These are phyloP conservation scores for Trichoderma atrobrunneum DNA, from an alignment of 2,329 filamentous ascomycete species.

Conservation along the genomic window DNA sequence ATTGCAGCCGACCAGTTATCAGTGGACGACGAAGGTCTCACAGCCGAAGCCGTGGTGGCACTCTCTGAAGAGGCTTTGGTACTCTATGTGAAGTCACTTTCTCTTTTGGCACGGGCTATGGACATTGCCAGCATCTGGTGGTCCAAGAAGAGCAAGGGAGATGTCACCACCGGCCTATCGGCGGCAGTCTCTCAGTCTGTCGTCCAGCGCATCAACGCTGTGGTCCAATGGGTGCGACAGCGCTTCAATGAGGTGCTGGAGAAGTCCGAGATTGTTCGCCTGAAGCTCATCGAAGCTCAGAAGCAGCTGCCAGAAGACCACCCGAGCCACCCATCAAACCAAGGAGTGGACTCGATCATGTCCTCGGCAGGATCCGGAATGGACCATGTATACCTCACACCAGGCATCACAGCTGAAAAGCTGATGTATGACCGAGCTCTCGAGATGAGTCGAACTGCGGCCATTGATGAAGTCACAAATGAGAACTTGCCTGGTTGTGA, in stretches of 20 bases:
- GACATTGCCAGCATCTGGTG: constrained; percentile 94
- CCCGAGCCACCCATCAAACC: constrained; percentile 79
- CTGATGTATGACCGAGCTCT: constrained; percentile 97
- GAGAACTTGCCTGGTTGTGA: constrained; percentile 86
- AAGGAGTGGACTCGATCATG: constrained; percentile 56
- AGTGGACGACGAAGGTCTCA: constrained; percentile 70
- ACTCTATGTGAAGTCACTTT: constrained; percentile 90
- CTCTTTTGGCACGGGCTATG: constrained; percentile 89
- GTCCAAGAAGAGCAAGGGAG: constrained; percentile 70
- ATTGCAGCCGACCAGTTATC: constrained; percentile 52
- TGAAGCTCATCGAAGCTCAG: constrained; percentile 84
- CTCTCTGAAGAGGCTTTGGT: constrained; percentile 94
- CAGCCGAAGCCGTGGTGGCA: constrained; percentile 77
- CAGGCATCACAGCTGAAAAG: constrained; percentile 90
- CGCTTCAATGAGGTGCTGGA: constrained; percentile 97
- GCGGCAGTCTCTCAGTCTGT: constrained; percentile 47
- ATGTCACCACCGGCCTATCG: constrained; percentile 44
- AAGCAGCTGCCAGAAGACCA: constrained; percentile 80
- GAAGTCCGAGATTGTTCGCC: constrained; percentile 90
- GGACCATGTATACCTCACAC: constrained; percentile 79
- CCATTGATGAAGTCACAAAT: constrained; percentile 92
- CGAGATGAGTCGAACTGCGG: constrained; percentile 93
- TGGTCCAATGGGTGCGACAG: constrained; percentile 90
- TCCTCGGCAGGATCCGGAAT: constrained; percentile 61
- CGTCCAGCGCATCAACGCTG: constrained; percentile 76